Base-by-base conservation (phyloP, 2,329 filamentous ascomycete species). In the Blastomyces silverae region DNA sequence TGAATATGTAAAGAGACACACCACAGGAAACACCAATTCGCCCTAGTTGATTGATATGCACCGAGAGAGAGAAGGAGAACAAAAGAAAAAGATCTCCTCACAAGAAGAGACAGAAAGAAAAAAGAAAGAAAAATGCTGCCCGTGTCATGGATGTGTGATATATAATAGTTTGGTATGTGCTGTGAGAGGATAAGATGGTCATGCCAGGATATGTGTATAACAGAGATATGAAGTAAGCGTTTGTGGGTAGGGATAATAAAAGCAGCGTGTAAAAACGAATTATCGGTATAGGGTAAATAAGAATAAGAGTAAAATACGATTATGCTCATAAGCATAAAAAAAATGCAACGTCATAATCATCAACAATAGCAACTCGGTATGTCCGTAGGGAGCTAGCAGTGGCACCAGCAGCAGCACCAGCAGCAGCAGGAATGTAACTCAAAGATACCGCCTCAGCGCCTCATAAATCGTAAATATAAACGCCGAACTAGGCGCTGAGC, bases 391-490 rank as follows among this genome's bases (percentile, higher is more conserved):
- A n/a, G n/a, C n/a, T n/a, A n/a, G n/a, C n/a, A n/a, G n/a, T n/a
- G n/a, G 28, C 48, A 25, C 34, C 37, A 28, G 39, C 53, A 64
- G 17, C 20, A 25, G 4, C 34, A n/a, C 4, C 10, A 57, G 17
- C 11, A 28, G 42, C 53, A 39, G 50, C 6, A 44, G 7, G 25
- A 46, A 44, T 55, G 22, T 71, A 65, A 81, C 15, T 67, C 74
- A 75, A 72, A 94, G 83, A 70, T 86, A 80, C 68, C 82, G 83
- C 79, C 92, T 92, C 76, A 99, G 77, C 17, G 87, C 89, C 78
- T 97, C 94, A 74, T 92, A 97, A 67, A 97, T 87, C 67, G 94
- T 92, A 73, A 99, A 99, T 66, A 99, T 99, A 73, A 97, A 92
- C 8, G 94, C 94, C n/a, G 92, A 97, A 76, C 92, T 97, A 2